Conservation (phyloP, 805 yeast genomes). For the Metschnikowia reukaufii region DNA sequence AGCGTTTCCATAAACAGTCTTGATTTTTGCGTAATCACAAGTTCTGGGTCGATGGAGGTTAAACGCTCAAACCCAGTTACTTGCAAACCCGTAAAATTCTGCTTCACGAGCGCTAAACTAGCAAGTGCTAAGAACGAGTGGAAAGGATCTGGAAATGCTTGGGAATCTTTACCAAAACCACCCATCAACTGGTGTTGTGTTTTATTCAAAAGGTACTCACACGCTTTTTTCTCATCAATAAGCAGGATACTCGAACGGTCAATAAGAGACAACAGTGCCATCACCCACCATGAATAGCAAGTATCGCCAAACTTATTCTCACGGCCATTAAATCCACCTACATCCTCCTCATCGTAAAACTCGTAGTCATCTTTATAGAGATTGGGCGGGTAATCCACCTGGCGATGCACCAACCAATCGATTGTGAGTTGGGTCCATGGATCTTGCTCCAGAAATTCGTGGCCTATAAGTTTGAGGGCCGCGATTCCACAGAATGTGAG, state of each 20-base stretch:
- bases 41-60: conserved; percentile 14
- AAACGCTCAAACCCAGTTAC: conserved; percentile 10
- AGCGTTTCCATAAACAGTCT: conserved; percentile 16
- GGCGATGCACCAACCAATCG: conserved; percentile 66
- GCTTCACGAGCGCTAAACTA: conserved; percentile 39
- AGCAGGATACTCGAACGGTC: conserved; percentile 25
- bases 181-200: conserved; percentile 69
- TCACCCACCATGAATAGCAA: conserved; percentile 85
- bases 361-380: conserved; percentile 33
- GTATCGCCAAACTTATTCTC: conserved; percentile 83
- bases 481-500: conserved; percentile 82
- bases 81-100: neutral
- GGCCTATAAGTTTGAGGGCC: conserved; percentile 45
- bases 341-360: conserved; percentile 46
- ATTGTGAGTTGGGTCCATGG: conserved; percentile 36
- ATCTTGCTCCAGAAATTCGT: conserved; percentile 19
- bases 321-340: conserved; percentile 85
- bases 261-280: conserved; percentile 56
- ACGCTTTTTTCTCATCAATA: conserved; percentile 36
- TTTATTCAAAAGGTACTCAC: conserved; percentile 45
- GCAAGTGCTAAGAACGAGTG: conserved; percentile 67
- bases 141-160: conserved; percentile 65
- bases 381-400: conserved; percentile 37
- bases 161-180: conserved; percentile 72
- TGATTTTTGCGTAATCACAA: conserved; percentile 16